A percentile compares a stretch with the other conserved stretches of the same genome.
Conservation (phyloP, 768 basidiomycete species). For the Tylopilus felleus region DNA sequence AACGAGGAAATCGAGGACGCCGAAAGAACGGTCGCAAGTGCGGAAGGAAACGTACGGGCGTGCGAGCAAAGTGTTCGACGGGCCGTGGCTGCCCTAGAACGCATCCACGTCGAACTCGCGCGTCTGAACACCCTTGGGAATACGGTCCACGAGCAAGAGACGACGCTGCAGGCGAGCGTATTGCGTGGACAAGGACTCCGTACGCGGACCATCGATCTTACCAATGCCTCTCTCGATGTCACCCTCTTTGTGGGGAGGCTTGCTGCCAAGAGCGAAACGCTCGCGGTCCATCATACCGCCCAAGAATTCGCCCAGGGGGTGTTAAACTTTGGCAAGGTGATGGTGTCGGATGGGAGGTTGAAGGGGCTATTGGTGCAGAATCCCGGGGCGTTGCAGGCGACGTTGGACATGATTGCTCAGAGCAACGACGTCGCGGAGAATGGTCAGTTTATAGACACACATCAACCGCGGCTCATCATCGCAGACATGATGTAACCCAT, state of each 20-base stretch:
- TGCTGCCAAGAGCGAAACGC: conserved; percentile 14
- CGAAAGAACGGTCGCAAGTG: conserved; percentile 6
- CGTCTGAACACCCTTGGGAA: conserved; percentile 4
- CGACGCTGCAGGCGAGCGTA: conserved; percentile 7
- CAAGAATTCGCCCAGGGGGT: conserved; percentile 10
- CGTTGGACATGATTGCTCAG: conserved; percentile 11
- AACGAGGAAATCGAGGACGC: conserved; percentile 12
- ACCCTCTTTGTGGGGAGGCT: conserved; percentile 13
- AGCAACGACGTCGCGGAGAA: background rate
- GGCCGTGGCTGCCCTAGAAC: background rate
- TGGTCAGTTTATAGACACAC: background rate
- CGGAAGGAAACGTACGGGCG: background rate
- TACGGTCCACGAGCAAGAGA: conserved; percentile 2
- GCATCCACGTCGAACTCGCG: background rate
- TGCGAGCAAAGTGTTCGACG: conserved; percentile 12
- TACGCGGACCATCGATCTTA: conserved; percentile 13
- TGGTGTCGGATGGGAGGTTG: conserved; percentile 3
- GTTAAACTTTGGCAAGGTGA: conserved; percentile 8
- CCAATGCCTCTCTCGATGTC: conserved; percentile 15
- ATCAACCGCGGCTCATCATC: background rate
- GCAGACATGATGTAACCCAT: conserved; percentile 13
- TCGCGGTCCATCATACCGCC: conserved; percentile 8
- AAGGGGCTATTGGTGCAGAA: conserved; percentile 5
- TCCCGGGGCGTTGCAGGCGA: conserved; percentile 6
- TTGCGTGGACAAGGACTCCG: conserved; percentile 6